Conservation (phyloP, 2,329 filamentous ascomycete species). For the Ascochyta clinopodiicola region DNA sequence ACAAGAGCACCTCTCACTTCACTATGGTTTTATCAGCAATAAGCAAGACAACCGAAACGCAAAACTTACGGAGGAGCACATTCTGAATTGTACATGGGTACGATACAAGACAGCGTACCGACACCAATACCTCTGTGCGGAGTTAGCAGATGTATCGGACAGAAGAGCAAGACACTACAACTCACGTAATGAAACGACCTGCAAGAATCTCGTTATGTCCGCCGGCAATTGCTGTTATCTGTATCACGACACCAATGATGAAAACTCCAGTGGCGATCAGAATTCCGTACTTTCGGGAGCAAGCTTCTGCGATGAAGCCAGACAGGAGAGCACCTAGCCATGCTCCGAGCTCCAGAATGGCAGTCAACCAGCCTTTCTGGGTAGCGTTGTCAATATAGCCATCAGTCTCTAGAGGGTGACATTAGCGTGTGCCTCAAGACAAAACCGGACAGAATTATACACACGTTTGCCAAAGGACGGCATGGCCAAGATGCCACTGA, state of each 20-base stretch:
- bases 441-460: background rate
- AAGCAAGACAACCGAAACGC: background rate
- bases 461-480: conserved; percentile 52
- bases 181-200: conserved; percentile 71
- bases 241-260: conserved; percentile 72
- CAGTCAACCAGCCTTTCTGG: conserved; percentile 57
- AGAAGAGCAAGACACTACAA: conserved; percentile 9
- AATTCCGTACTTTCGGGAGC: conserved; percentile 73
- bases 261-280: conserved; percentile 71
- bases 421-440: background rate
- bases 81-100: conserved; percentile 59
- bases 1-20: conserved; percentile 72
- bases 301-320: conserved; percentile 72
- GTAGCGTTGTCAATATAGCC: conserved; percentile 46
- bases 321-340: conserved; percentile 77
- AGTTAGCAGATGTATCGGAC: conserved; percentile 30
- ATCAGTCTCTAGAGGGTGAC: conserved; percentile 49
- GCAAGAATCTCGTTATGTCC: conserved; percentile 69
- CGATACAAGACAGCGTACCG: conserved; percentile 71
- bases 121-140: conserved; percentile 64
- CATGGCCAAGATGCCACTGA: conserved; percentile 70
- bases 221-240: conserved; percentile 65
- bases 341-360: conserved; percentile 77
- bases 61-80: conserved; percentile 56
- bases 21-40: conserved; percentile 50